phyloP scores from a whole-genome alignment of 441 rosid species.

The Jatropha multifida region DNA sequence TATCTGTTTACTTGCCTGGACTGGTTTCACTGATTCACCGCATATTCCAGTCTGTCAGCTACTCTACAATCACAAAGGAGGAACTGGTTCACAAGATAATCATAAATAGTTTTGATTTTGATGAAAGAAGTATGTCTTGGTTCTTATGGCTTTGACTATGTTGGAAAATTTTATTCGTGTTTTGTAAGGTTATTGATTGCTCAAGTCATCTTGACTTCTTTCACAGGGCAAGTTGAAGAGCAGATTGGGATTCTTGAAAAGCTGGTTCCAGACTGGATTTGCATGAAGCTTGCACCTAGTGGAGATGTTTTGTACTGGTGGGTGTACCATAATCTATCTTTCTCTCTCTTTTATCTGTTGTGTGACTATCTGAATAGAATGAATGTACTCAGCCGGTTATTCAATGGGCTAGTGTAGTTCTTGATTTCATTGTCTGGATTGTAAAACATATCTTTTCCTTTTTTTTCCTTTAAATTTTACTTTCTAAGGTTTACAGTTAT shows the following conservation, averaged over 20 bases:
- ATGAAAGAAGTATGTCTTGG: slow-evolving; percentile 32
- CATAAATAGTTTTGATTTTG: slow-evolving; percentile 37
- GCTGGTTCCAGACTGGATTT: slow-evolving; percentile 52
- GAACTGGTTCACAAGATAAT: slow-evolving; percentile 57
- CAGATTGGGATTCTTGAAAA: slow-evolving; percentile 51
- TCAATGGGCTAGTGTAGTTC: no score
- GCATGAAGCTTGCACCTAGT: slow-evolving; percentile 28
- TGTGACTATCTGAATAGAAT: background rate
- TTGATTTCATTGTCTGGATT: background rate
- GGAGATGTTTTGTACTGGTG: slow-evolving; percentile 48
- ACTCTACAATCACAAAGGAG: slow-evolving; percentile 47
- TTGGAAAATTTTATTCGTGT: background rate
- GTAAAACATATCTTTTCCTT: background rate
- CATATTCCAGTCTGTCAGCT: slow-evolving; percentile 35
- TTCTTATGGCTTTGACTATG: slow-evolving; percentile 1
- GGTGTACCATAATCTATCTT: background rate
- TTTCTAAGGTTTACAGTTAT: background rate
- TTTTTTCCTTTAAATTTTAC: background rate
- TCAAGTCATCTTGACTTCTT: slow-evolving; percentile 6
- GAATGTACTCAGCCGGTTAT: background rate
- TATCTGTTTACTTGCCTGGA: slow-evolving; percentile 32
- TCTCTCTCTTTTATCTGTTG: background rate
- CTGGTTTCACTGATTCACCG: slow-evolving; percentile 39
- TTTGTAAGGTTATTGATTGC: background rate
- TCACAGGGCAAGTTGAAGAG: slow-evolving; percentile 51